Percentiles rank a stretch among this genome's conserved stretches.
Evolutionary conservation across 169 alveolate species (phyloP).

Genomic region (Plasmodium vivax): DNA sequence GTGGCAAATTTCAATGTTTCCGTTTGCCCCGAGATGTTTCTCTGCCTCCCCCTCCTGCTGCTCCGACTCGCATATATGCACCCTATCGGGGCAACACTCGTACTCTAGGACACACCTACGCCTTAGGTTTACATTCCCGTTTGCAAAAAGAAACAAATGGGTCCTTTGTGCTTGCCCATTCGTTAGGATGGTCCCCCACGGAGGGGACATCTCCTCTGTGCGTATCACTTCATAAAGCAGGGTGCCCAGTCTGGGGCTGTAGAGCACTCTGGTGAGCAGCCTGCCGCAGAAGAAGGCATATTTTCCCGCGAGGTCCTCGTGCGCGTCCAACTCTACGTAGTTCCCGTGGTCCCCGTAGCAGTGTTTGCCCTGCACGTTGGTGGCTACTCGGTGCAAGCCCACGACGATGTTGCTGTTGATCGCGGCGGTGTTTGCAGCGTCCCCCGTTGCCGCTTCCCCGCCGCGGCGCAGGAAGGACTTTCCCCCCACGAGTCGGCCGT

Average conservation of each 20-base stretch:
- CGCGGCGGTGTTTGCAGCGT: neutral
- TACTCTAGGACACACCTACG: constrained; percentile 34
- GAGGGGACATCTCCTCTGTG: neutral
- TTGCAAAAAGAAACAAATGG: constrained; percentile 22
- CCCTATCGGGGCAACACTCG: neutral
- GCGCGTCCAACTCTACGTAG: constrained; percentile 8
- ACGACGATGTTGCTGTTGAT: constrained; percentile 4
- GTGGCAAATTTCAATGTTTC: neutral
- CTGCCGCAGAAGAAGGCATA: constrained; percentile 59
- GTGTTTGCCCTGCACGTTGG: constrained; percentile 21
- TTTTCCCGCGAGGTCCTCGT: neutral
- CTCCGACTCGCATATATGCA: constrained; percentile 11
- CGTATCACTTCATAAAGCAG: constrained; percentile 37
- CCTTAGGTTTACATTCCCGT: neutral
- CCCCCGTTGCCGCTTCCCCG: neutral
- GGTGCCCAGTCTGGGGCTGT: neutral
- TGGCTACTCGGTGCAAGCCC: constrained; percentile 37
- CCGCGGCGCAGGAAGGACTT: neutral
- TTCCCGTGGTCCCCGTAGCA: constrained; percentile 34
- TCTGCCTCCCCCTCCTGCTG: neutral
- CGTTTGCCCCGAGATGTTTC: neutral
- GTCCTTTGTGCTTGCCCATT: neutral
- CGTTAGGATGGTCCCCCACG: neutral
- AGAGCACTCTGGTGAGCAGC: constrained; percentile 15
- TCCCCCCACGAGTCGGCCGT: neutral